Evolutionary conservation across 1,284 basidiomycete genomes (phyloP), one percentile per base, ranked within the genome.

Genomic region (Coriolopsis trogii): DNA sequence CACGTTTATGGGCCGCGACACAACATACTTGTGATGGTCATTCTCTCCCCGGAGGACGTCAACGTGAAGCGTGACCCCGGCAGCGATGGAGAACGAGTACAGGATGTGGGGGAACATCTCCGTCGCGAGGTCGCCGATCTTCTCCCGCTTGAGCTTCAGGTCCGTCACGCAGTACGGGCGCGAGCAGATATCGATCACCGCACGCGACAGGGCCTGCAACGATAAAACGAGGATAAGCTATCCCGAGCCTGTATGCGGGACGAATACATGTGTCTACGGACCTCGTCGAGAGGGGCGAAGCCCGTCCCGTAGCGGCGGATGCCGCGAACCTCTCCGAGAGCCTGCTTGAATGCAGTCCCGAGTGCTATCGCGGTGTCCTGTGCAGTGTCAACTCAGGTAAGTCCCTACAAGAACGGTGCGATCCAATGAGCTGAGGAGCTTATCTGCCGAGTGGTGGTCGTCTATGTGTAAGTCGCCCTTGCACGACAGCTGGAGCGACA

Each of bases 81-180:
- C 89, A 4, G 91, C 91, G 61, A 93, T 93, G 18, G 94, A 89
- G 66, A 97, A 97, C 23, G 91, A 94, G 73, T 95, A 89, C 73
- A 96, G 94, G 44, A 96, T 82, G 68, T 96, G 93, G 24, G 94
- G 93, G 58, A 99, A 88, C 96, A 99, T 98, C 76, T 99, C 97
- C 16, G 91, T 93, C 0, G 93, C 94, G 49, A 96, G 80, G 63
- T 98, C 97, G 44, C 97, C 97, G 48, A 99, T 91, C 75, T 98
- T 99, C 71, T 99, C 97, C 50, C 97, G 81, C 69, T 88, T 91
- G 55, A 98, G 80, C 20, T 90, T 87, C 12, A 99, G 82, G 62
- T 98, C 89, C 30, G 92, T 91, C 46, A 94, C 86, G 70, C 98
- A 99, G 77, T 91, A 98, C 3, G 96, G 95, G 39, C 97, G 85